Evolutionary conservation across 192 early-diverging fungal species (phyloP).

Genomic region (Allomyces macrogynus): DNA sequence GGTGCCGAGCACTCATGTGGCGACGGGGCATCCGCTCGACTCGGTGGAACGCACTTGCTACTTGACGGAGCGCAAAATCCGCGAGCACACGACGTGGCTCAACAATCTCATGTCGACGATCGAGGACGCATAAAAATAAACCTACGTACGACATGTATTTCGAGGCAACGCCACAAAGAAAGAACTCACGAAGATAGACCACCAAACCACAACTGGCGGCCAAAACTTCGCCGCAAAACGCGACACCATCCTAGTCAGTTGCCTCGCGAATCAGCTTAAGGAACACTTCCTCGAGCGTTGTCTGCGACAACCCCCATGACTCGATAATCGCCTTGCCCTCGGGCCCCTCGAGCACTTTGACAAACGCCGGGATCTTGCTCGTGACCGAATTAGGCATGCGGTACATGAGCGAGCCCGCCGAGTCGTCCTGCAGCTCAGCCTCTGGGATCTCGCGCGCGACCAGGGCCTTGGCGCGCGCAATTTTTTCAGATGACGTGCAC

Average conservation of each 20-base stretch:
- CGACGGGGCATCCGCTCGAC: no score
- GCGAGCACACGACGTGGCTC: no score
- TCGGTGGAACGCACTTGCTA: no score
- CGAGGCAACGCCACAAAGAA: no score
- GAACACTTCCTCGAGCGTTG: constrained; percentile 29
- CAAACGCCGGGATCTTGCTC: constrained; percentile 22
- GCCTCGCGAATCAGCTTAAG: constrained; percentile 7
- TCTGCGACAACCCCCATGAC: constrained; percentile 16
- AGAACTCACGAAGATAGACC: no score
- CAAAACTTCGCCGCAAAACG: no score
- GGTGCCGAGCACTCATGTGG: no score
- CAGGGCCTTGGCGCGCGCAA: constrained; percentile 21
- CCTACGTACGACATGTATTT: no score
- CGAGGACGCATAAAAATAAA: no score
- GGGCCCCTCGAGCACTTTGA: constrained; percentile 30
- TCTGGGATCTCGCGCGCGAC: constrained; percentile 23
- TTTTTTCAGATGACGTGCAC: constrained; percentile 17
- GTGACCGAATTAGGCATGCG: constrained; percentile 33
- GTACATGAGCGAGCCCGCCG: constrained; percentile 42
- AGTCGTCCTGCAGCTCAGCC: constrained; percentile 44
- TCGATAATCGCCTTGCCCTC: not conserved
- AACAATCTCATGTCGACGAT: no score
- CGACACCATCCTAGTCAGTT: not conserved
- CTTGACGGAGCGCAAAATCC: no score
- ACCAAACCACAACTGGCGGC: no score